Percentiles rank a stretch among this genome's conserved stretches.
These are phyloP conservation scores for Agarophyton chilense DNA, from an alignment of 23 red algal species.

Conservation along the genomic window DNA sequence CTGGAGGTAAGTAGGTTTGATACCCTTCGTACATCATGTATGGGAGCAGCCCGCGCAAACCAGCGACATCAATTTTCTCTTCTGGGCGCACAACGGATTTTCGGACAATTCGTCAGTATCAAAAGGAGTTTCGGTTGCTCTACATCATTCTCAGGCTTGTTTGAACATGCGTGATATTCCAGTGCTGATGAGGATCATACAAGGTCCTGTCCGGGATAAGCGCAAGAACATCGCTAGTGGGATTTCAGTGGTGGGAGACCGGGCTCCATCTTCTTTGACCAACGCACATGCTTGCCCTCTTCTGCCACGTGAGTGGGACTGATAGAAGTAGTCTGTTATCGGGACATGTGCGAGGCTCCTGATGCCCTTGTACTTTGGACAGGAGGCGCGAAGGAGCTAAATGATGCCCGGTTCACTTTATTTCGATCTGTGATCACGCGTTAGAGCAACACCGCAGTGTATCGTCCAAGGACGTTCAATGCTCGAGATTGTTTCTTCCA, in stretches of 20 bases:
- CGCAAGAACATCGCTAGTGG: not conserved
- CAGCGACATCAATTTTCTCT: not conserved
- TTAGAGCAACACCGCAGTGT: no score
- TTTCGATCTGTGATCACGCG: no score
- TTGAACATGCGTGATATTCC: no score
- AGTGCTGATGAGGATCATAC: no score
- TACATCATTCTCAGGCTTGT: not conserved
- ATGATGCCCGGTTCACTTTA: no score
- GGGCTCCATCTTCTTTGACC: not conserved
- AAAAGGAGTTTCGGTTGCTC: constrained; percentile 22
- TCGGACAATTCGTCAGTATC: constrained; percentile 23
- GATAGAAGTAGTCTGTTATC: not conserved
- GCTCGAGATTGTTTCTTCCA: no score
- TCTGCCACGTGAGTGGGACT: not conserved
- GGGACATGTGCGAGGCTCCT: not conserved
- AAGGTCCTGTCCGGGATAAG: not conserved
- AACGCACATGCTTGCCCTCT: not conserved
- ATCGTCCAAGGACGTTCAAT: no score
- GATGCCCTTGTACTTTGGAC: not conserved
- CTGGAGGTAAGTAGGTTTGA: no score
- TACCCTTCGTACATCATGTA: no score
- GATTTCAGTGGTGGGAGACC: not conserved
- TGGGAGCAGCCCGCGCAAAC: not conserved
- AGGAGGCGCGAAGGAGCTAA: no score
- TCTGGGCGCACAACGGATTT: constrained; percentile 19